Evolutionary conservation across 805 yeast species (phyloP), one percentile per base, ranked within the genome.

Genomic region (Candida xyloterini): DNA sequence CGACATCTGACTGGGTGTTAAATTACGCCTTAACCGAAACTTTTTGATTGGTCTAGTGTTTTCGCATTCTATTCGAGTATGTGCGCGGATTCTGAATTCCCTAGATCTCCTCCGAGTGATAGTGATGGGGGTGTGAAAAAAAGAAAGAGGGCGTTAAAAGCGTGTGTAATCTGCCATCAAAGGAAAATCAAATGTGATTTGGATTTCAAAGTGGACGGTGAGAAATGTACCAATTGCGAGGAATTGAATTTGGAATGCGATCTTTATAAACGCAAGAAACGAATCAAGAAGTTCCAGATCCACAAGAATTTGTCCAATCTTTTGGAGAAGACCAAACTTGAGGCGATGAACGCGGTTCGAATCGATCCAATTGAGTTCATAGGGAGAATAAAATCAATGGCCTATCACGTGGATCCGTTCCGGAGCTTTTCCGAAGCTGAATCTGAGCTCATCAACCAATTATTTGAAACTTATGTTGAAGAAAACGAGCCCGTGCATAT

Each of bases 101-200:
- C 23, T 11, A 22, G 30, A 38, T 33, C 34, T 6, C 38, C 42
- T 9, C 31, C 38, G 15, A 39, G 42, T 28, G 42, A 39, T 13
- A 33, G 34, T 14, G 42, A 39, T 14, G 22, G 24, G 15, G 28
- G 38, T 16, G 31, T 35, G 8, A 16, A 16, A 10, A 39, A 71
- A 46, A 54, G 78, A 46, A 76, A 84, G 35, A 64, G 89, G 36
- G 83, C 86, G 1, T 62, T 81, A n/a, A 62, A 84, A 30, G 87
- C 87, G 3, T 81, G 88, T 56, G 77, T 73, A 27, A 83, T 81
- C 20, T 83, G 89, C 55, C 79, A 84, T 42, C 71, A 80, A 4
- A 65, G 89, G 23, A 82, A 82, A 51, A 88, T 82, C 14, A 71
- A 88, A 15, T 82, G 90, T 60, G 84, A 79, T 51, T 81, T 81